Evolutionary conservation across 208 protist species (phyloP), one percentile per base, ranked within the genome.

Genomic region (Balamuthia mandrillaris): DNA sequence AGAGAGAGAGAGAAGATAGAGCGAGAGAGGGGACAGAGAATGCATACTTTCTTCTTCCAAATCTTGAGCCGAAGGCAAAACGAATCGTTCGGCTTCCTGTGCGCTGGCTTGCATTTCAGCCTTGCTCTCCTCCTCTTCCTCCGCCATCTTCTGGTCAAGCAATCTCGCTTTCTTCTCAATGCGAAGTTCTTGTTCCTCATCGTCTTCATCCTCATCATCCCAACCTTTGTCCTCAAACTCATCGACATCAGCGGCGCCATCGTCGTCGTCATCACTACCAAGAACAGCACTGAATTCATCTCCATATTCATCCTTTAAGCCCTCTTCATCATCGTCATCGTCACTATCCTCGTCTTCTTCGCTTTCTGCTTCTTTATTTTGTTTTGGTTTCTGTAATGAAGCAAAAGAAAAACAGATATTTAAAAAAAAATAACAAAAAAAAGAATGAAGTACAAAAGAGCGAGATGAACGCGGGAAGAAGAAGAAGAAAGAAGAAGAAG

Each of bases 61-160:
- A 52, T 89, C 82, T 79, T 88, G 31, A 1, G 18, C 84, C 7
- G 78, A 82, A 18, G 88, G 90, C 49, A 91, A 79, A n/a, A 35
- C 37, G 78, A 85, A 90, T 31, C 29, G 35, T 21, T 84, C 81
- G 18, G 31, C 42, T n/a, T 75, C 66, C 41, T 75, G 41, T 21
- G 52, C 42, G 66, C 42, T 75, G 35, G 27, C n/a, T 44, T 75
- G 41, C 27, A 75, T 42, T 27, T 75, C 66, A 1, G 39, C 4
- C 4, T 24, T 27, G 16, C 27, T 33, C 27, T 42, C 27, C 5
- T 12, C 41, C n/a, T 75, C 41, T 21, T 75, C 66, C 29, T 88
- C 72, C 9, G 79, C 81, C 49, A 82, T 21, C 52, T 75, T 39
- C 35, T 86, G 75, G 18, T 47, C 74, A 12, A 85, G 77, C 44